Conservation (phyloP, 176 grass and related monocot genomes). For the Chrysopogon serrulatus region DNA sequence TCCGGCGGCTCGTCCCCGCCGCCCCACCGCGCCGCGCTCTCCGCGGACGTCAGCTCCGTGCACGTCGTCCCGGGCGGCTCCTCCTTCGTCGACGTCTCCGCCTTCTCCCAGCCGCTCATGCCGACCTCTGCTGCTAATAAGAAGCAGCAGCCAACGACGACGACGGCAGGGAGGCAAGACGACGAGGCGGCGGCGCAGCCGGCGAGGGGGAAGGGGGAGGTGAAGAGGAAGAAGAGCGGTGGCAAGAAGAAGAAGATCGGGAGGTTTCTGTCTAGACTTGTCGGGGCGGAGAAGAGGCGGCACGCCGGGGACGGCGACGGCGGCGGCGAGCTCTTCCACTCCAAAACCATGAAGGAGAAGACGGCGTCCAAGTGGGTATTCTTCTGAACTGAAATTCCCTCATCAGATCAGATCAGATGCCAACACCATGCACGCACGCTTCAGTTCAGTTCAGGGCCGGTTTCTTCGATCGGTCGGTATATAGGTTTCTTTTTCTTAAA, state of each 20-base stretch:
- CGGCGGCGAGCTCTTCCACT: constrained; percentile 58
- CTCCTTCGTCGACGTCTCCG: constrained; percentile 19
- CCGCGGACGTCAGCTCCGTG: constrained; percentile 30
- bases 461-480: background rate
- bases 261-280: constrained; percentile 71
- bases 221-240: constrained; percentile 62
- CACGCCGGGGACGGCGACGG: constrained; percentile 26
- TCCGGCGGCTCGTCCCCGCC: constrained; percentile 26
- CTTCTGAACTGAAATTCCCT: constrained; percentile 42
- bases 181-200: constrained; percentile 13
- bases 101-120: constrained; percentile 44
- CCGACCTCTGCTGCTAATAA: background rate
- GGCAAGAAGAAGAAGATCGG: constrained; percentile 77
- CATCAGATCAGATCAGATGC: background rate
- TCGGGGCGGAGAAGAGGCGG: constrained; percentile 52
- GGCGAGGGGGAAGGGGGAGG: constrained; percentile 33
- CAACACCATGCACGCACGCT: background rate
- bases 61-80: constrained; percentile 1
- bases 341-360: constrained; percentile 86
- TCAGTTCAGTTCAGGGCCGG: background rate
- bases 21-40: constrained; percentile 1
- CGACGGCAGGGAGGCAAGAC: background rate
- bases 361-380: constrained; percentile 66
- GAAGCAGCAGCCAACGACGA: background rate
- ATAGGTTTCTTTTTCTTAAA: background rate